Percentiles rank a stretch among this genome's conserved stretches.
These are phyloP conservation scores for Meredithiella fracta DNA, from an alignment of 2,329 filamentous ascomycete genomes.

Conservation along the genomic window DNA sequence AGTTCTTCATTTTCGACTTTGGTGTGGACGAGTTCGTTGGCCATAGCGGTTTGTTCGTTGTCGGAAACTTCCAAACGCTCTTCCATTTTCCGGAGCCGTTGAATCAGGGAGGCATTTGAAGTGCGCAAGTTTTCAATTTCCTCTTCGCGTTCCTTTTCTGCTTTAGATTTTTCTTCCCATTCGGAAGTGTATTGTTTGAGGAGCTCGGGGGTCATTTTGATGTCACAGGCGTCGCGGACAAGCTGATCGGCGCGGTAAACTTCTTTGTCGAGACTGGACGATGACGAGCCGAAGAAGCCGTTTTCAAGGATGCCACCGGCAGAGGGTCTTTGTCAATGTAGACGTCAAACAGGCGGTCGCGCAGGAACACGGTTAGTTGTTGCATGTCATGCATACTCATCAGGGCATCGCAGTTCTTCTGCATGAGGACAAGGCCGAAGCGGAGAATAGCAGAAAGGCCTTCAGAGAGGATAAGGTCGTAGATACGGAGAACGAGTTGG, in stretches of 20 bases:
- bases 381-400: slow-evolving; percentile 83
- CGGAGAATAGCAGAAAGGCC: slow-evolving; percentile 85
- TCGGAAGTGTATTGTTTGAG: slow-evolving; percentile 67
- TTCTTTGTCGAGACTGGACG: slow-evolving; percentile 80
- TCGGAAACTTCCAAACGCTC: slow-evolving; percentile 79
- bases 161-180: slow-evolving; percentile 81
- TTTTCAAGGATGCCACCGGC: slow-evolving; percentile 88
- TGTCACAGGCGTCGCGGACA: slow-evolving; percentile 77
- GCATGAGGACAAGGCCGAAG: slow-evolving; percentile 91
- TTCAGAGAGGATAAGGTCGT: slow-evolving; percentile 86
- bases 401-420: slow-evolving; percentile 68
- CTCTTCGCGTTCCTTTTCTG: slow-evolving; percentile 64
- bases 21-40: slow-evolving; percentile 76
- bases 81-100: slow-evolving; percentile 70
- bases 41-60: slow-evolving; percentile 75
- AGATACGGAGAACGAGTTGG: slow-evolving; percentile 88
- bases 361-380: slow-evolving; percentile 72
- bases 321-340: slow-evolving; percentile 88
- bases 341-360: slow-evolving; percentile 86
- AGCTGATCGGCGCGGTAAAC: slow-evolving; percentile 89
- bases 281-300: slow-evolving; percentile 90
- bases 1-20: slow-evolving; percentile 90
- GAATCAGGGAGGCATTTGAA: slow-evolving; percentile 48
- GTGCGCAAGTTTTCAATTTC: slow-evolving; percentile 61
- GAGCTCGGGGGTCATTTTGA: slow-evolving; percentile 69